These are phyloP conservation scores for Bacterosira constricta DNA, from an alignment of 108 stramenopile species.

Conservation along the genomic window DNA sequence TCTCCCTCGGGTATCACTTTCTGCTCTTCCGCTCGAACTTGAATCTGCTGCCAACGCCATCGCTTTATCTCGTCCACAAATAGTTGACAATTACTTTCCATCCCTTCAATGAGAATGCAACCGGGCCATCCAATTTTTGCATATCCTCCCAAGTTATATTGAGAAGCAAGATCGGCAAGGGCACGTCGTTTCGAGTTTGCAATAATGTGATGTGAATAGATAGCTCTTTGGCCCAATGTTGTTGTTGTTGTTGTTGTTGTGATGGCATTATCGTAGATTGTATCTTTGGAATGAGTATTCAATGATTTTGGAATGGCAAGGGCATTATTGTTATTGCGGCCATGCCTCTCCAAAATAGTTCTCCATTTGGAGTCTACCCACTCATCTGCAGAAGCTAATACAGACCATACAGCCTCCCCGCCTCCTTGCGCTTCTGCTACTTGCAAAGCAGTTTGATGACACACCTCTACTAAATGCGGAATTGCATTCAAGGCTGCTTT, in stretches of 20 bases:
- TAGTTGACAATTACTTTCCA: slow-evolving; percentile 54
- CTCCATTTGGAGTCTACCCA: slow-evolving; percentile 73
- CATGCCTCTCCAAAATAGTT: slow-evolving; percentile 10
- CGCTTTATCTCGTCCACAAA: slow-evolving; percentile 72
- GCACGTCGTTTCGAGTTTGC: slow-evolving; percentile 74
- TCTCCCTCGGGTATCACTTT: slow-evolving; percentile 10
- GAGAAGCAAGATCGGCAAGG: slow-evolving; percentile 56
- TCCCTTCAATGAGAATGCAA: slow-evolving; percentile 74
- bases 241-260: not conserved
- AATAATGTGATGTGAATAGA: slow-evolving; percentile 90
- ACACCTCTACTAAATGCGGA: slow-evolving; percentile 40
- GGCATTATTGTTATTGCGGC: not conserved
- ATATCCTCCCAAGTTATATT: slow-evolving; percentile 71
- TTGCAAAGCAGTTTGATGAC: slow-evolving; percentile 29
- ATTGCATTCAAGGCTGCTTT: slow-evolving; percentile 60
- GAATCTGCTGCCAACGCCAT: slow-evolving; percentile 79
- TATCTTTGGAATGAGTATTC: not conserved
- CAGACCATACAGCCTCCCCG: slow-evolving; percentile 68
- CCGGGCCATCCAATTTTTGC: slow-evolving; percentile 88
- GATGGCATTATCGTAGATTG: not conserved
- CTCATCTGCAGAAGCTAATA: slow-evolving; percentile 64
- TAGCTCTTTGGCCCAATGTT: slow-evolving; percentile 62
- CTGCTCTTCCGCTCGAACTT: slow-evolving; percentile 74
- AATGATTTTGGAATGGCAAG: not conserved
- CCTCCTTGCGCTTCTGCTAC: slow-evolving; percentile 28